Percentiles rank a stretch among this genome's conserved stretches.
These are phyloP conservation scores for Alternaria metachromatica DNA, from an alignment of 2,329 filamentous ascomycete species.

Conservation along the genomic window DNA sequence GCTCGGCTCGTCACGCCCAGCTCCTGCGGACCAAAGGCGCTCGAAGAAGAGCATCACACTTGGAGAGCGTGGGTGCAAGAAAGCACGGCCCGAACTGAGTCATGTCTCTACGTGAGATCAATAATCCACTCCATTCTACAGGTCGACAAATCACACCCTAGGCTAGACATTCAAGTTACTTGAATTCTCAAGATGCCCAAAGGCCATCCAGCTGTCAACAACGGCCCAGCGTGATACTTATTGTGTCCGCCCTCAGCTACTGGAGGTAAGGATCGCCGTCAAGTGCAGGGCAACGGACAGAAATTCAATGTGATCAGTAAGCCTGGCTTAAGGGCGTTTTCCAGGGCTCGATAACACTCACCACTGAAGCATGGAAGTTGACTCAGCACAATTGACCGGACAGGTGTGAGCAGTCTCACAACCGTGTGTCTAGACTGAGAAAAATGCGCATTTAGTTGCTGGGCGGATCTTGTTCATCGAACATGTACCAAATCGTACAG, in stretches of 20 bases:
- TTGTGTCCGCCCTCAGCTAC: background rate
- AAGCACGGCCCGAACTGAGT: slow-evolving; percentile 7
- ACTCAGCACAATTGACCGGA: background rate
- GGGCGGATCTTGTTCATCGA: slow-evolving; percentile 6
- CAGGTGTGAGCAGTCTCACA: background rate
- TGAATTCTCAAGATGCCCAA: background rate
- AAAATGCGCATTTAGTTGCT: background rate
- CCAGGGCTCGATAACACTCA: background rate
- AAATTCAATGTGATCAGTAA: background rate
- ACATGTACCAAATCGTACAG: slow-evolving; percentile 1
- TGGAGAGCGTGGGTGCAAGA: background rate
- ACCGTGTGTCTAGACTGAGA: background rate
- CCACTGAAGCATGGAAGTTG: background rate
- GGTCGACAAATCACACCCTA: slow-evolving; percentile 1
- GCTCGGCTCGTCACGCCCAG: slow-evolving; percentile 14
- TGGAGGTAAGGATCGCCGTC: slow-evolving; percentile 6
- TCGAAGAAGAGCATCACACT: background rate
- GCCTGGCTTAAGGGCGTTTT: background rate
- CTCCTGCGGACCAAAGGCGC: slow-evolving; percentile 5
- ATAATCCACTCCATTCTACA: slow-evolving; percentile 6
- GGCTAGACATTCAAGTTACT: background rate
- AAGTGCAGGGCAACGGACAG: slow-evolving; percentile 1
- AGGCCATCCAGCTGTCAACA: background rate
- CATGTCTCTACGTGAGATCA: slow-evolving; percentile 16
- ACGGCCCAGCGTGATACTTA: background rate